Percentiles rank a stretch among this genome's conserved stretches.
Conservation (phyloP, 257 asterid species). For the Avicennia marina region DNA sequence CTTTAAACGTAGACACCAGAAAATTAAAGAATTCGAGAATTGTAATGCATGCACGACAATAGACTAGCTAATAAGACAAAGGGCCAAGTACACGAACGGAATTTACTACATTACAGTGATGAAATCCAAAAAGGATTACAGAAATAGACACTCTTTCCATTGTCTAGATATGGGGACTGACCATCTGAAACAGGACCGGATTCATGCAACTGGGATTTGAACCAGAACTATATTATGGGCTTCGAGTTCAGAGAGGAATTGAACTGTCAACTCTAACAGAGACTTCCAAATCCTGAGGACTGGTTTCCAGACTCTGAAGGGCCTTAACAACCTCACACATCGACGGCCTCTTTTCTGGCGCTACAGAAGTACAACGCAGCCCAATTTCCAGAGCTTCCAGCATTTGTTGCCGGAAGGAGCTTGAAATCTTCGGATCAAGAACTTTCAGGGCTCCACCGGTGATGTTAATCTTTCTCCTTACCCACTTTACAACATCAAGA, state of each 20-base stretch:
- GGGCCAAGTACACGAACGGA: background rate
- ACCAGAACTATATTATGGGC: background rate
- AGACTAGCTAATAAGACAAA: background rate
- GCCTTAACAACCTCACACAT: conserved; percentile 53
- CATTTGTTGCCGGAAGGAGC: conserved; percentile 47
- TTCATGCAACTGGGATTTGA: conserved; percentile 14
- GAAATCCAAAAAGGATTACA: background rate
- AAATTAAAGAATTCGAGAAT: background rate
- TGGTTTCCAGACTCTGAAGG: conserved; percentile 45
- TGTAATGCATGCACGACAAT: conserved; percentile 1
- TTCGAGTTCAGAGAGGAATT: conserved; percentile 34
- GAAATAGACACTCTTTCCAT: background rate
- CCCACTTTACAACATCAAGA: conserved; percentile 72
- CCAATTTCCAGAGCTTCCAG: conserved; percentile 62
- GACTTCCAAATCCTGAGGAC: conserved; percentile 24
- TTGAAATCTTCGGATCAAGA: conserved; percentile 58
- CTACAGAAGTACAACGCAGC: conserved; percentile 50
- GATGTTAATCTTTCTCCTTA: conserved; percentile 76
- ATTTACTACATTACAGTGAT: conserved; percentile 16
- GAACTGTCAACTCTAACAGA: conserved; percentile 31
- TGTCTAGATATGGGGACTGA: background rate
- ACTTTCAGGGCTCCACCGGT: conserved; percentile 50
- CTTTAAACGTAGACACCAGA: too few relatives aligned
- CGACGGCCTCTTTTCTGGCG: conserved; percentile 76
- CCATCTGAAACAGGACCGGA: conserved; percentile 14